These are phyloP conservation scores for Agaricus subrufescens DNA, from an alignment of 768 basidiomycete species.

Conservation along the genomic window DNA sequence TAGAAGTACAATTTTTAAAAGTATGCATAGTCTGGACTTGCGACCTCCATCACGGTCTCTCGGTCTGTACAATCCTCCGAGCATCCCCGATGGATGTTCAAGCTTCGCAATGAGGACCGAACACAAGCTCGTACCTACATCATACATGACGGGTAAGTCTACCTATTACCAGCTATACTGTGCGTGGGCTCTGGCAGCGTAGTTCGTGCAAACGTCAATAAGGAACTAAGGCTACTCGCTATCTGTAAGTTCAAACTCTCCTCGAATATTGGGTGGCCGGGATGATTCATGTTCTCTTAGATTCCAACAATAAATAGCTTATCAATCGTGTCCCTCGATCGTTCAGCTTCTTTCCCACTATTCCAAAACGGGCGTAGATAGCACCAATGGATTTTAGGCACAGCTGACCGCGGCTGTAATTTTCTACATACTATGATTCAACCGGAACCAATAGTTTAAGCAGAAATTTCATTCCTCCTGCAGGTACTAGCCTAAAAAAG, in stretches of 20 bases:
- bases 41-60: background rate
- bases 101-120: background rate
- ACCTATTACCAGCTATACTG: no score
- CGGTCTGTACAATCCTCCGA: background rate
- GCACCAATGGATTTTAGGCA: background rate
- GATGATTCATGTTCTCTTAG: background rate
- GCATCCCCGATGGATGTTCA: background rate
- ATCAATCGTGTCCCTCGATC: constrained; percentile 1
- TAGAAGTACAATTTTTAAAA: background rate
- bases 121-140: background rate
- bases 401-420: background rate
- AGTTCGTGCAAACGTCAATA: background rate
- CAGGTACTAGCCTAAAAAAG: no score
- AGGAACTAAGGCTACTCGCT: background rate
- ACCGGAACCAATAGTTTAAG: background rate
- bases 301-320: background rate
- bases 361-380: background rate
- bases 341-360: background rate
- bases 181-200: background rate
- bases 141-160: background rate
- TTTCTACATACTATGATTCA: background rate
- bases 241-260: background rate
- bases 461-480: background rate
- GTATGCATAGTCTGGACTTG: background rate
- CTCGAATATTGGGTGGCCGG: background rate